phyloP scores from a whole-genome alignment of 176 grass and related monocot genomes.

The Tuctoria greenei region DNA sequence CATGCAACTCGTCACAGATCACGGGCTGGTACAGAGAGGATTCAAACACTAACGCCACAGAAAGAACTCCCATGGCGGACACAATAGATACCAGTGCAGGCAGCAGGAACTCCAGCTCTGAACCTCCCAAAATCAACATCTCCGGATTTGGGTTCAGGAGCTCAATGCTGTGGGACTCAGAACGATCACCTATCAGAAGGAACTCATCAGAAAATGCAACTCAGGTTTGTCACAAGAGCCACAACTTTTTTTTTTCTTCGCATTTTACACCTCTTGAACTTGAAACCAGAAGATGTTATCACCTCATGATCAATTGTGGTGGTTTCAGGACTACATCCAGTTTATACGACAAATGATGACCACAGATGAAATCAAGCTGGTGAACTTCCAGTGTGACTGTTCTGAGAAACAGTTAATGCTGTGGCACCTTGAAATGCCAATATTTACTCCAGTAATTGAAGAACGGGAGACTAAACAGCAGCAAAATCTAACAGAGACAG shows the following conservation, averaged over 20 bases:
- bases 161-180: slow-evolving; percentile 67
- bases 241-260: too few relatives aligned
- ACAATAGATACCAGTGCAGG: not conserved
- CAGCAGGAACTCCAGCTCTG: slow-evolving; percentile 18
- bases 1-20: slow-evolving; percentile 53
- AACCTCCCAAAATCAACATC: slow-evolving; percentile 35
- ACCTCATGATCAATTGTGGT: slow-evolving; percentile 22
- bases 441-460: slow-evolving; percentile 12
- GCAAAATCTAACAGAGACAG: not conserved
- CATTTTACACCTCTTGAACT: not conserved
- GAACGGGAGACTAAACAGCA: not conserved
- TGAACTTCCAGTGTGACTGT: slow-evolving; percentile 46
- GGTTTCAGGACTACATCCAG: slow-evolving; percentile 53
- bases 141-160: slow-evolving; percentile 64
- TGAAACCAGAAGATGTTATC: not conserved
- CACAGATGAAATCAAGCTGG: slow-evolving; percentile 18
- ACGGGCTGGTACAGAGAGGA: slow-evolving; percentile 47
- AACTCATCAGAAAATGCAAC: slow-evolving; percentile 35
- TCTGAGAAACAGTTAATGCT: slow-evolving; percentile 46
- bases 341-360: slow-evolving; percentile 34
- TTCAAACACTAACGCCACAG: slow-evolving; percentile 16
- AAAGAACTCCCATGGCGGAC: not conserved
- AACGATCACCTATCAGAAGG: not conserved
- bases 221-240: slow-evolving; percentile 36
- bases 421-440: slow-evolving; percentile 64